phyloP scores from a whole-genome alignment of 306 rosid species.

The Quercus cerris region DNA sequence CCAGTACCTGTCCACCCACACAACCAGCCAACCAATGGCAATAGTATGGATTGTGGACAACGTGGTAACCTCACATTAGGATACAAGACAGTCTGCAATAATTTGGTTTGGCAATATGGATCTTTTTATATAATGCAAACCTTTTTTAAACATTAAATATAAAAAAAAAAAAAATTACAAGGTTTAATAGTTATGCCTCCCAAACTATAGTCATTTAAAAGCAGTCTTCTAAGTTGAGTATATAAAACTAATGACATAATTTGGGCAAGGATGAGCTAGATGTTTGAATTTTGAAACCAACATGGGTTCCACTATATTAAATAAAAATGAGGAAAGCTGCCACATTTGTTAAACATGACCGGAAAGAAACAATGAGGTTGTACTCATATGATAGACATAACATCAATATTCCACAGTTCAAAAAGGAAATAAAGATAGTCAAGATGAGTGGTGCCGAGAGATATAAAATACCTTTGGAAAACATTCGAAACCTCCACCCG shows the following conservation, averaged over 20 bases:
- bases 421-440: constrained; percentile 7
- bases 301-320: background rate
- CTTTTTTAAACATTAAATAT: background rate
- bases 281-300: background rate
- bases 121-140: no score
- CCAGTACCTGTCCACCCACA: no score
- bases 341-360: background rate
- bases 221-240: background rate
- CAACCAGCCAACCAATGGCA: no score
- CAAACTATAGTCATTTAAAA: background rate
- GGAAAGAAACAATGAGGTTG: background rate
- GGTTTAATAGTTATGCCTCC: background rate
- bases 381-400: background rate
- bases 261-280: background rate
- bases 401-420: background rate
- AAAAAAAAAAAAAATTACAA: no score
- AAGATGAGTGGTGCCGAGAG: background rate
- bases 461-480: constrained; percentile 68
- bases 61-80: no score
- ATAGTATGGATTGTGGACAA: no score
- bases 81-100: no score
- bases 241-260: background rate
- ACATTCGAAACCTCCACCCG: constrained; percentile 91
- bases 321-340: background rate
- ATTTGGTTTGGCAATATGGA: no score